Base-by-base conservation (phyloP, 176 grass and related monocot genomes). In the Avena insularis region DNA sequence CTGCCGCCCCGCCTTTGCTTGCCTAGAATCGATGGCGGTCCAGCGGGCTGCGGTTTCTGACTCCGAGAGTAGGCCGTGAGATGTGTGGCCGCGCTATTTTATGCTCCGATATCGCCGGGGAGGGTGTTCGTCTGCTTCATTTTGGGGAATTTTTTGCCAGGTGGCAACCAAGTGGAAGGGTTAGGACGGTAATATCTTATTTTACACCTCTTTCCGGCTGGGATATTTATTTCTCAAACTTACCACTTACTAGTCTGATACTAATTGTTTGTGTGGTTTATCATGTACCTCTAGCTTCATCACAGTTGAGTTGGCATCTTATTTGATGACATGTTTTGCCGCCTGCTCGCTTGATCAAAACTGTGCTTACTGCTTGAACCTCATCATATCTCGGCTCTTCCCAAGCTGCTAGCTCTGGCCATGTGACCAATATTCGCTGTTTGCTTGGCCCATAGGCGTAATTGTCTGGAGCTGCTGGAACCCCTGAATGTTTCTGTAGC, bases 51-150 rank as follows among this genome's bases (percentile, higher is more conserved):
- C 56, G 65, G 46, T 69, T 76, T 60, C 31, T 4, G 11, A 2
- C 4, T 12, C 23, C 8, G 49, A 11, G 21, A 7, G 20, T 11
- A 16, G 49, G 49, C 36, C 0, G 11, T 0, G 68, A 16, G 66
- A 85, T 21, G 29, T 7, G 13, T 55, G 3, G 14, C 25, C 9
- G 14, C 15, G 74, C 74, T 77, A 91, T 85, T 91, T 91, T 77
- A 91, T 85, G 86, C 72, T 77, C 69, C 69, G 50, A 61, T 80
- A 87, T 84, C 38, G 49, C 69, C 60, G 51, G 10, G 68, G 68
- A 55, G 14, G 59, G 9, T 16, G 49, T 82, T 61, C 3, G 9
- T 88, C 77, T 43, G 40, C 36, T 45, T 11, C 49, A 51, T 88
- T 84, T 62, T 80, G 76, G 76, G 85, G 49, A 60, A 60, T 51